A percentile compares a stretch with the other conserved stretches of the same genome.
phyloP scores from a whole-genome alignment of 208 protist species.

The Trypanosoma brucei region DNA sequence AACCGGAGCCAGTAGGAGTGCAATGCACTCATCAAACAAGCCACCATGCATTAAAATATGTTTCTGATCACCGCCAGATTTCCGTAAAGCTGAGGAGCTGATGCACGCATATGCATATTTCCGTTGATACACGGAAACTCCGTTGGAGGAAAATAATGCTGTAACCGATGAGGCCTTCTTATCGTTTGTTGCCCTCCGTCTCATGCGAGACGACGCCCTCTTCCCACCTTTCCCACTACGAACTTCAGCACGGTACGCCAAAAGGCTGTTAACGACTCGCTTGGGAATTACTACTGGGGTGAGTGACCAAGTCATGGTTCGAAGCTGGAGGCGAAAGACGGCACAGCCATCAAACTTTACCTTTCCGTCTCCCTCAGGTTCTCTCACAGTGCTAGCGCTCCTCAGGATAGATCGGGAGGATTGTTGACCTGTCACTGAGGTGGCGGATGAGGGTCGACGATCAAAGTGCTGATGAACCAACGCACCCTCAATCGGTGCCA shows the following conservation, averaged over 20 bases:
- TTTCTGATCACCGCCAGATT: conserved; percentile 14
- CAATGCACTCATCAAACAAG: background rate
- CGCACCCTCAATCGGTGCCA: conserved; percentile 24
- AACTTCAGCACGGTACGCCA: conserved; percentile 1
- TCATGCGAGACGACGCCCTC: background rate
- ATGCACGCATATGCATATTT: conserved; percentile 71
- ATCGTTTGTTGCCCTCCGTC: background rate
- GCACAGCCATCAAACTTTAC: conserved; percentile 33
- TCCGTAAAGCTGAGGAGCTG: conserved; percentile 22
- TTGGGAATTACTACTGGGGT: conserved; percentile 53
- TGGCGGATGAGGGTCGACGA: background rate
- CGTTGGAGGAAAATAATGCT: conserved; percentile 41
- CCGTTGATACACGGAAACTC: conserved; percentile 60
- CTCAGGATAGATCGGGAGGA: background rate
- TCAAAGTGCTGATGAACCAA: background rate
- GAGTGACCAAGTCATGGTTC: conserved; percentile 74
- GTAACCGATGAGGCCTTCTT: conserved; percentile 16
- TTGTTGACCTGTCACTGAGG: background rate
- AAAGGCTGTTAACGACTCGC: conserved; percentile 14
- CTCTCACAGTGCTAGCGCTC: background rate
- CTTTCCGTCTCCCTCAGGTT: background rate
- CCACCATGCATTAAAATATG: conserved; percentile 77
- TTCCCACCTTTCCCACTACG: background rate
- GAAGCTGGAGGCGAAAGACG: conserved; percentile 65
- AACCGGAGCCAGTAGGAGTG: background rate